phyloP scores from a whole-genome alignment of 306 rosid genomes.

The Rosa rugosa region DNA sequence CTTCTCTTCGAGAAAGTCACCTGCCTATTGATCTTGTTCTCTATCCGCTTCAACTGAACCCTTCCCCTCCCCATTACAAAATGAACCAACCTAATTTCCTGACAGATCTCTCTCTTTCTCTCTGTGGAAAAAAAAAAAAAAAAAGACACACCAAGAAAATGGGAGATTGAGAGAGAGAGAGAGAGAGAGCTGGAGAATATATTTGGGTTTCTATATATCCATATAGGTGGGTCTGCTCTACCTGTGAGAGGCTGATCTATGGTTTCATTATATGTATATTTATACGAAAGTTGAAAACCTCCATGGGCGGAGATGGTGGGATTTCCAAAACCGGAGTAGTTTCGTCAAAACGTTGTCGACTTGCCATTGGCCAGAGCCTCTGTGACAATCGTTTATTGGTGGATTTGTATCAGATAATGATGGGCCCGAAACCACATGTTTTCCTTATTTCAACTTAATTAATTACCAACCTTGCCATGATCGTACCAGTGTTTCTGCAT shows the following conservation, averaged over 20 bases:
- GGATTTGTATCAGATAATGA: background rate
- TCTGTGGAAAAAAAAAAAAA: background rate
- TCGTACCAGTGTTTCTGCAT: background rate
- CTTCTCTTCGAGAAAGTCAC: slow-evolving; percentile 91
- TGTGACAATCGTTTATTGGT: slow-evolving; percentile 13
- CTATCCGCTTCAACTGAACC: slow-evolving; percentile 89
- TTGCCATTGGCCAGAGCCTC: slow-evolving; percentile 39
- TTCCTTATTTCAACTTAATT: background rate
- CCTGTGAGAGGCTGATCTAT: background rate
- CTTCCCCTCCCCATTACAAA: slow-evolving; percentile 75
- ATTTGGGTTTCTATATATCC: background rate
- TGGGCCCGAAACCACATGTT: slow-evolving; percentile 2
- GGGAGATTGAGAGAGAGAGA: background rate
- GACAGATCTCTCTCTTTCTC: background rate
- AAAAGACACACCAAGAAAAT: background rate
- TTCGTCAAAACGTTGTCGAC: slow-evolving; percentile 56
- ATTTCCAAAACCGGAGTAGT: slow-evolving; percentile 45
- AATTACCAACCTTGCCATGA: background rate
- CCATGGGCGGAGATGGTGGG: slow-evolving; percentile 15
- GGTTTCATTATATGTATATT: slow-evolving; percentile 10
- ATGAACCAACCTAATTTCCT: background rate
- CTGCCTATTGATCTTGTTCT: slow-evolving; percentile 89
- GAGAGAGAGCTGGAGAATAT: background rate
- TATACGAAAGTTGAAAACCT: slow-evolving; percentile 21
- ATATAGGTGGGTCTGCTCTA: background rate